phyloP scores from a whole-genome alignment of 371 early-diverging fungal genomes.

The Lichtheimia ramosa region DNA sequence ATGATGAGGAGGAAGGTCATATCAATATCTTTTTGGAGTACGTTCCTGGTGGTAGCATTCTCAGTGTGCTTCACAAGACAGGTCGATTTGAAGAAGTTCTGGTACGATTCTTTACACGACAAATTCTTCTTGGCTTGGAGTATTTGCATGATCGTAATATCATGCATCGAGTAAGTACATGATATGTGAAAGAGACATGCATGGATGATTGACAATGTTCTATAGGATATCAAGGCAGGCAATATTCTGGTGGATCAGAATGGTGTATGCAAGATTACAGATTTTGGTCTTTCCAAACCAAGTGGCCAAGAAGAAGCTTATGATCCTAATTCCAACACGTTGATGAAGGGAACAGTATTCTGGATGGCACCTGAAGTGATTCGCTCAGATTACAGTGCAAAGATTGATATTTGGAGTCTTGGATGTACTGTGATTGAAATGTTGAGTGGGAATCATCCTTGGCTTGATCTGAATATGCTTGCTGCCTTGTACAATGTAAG shows the following conservation, averaged over 20 bases:
- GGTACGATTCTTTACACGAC: conserved; percentile 81
- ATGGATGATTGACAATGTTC: no score
- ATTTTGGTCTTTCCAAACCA: conserved; percentile 98
- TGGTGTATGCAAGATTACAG: conserved; percentile 94
- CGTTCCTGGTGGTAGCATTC: conserved; percentile 95
- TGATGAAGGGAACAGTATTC: conserved; percentile 53
- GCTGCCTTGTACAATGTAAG: conserved; percentile 80
- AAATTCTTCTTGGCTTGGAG: conserved; percentile 90
- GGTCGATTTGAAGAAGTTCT: conserved; percentile 85
- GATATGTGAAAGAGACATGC: no score
- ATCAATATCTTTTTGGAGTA: conserved; percentile 97
- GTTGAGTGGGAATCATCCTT: conserved; percentile 92
- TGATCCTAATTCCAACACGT: conserved; percentile 45
- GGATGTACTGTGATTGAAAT: conserved; percentile 96
- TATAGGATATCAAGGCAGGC: conserved; percentile 90
- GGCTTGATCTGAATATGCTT: conserved; percentile 81
- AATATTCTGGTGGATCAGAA: conserved; percentile 89
- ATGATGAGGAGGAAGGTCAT: conserved; percentile 59
- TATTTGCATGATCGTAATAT: conserved; percentile 94
- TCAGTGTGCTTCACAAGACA: conserved; percentile 73
- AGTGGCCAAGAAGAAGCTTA: conserved; percentile 49
- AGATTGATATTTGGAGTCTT: conserved; percentile 81
- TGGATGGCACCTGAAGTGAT: conserved; percentile 90
- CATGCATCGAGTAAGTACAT: conserved; percentile 83
- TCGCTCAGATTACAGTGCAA: conserved; percentile 63